These are phyloP conservation scores for Raffaelea arxii DNA, from an alignment of 2,329 filamentous ascomycete species.

Conservation along the genomic window DNA sequence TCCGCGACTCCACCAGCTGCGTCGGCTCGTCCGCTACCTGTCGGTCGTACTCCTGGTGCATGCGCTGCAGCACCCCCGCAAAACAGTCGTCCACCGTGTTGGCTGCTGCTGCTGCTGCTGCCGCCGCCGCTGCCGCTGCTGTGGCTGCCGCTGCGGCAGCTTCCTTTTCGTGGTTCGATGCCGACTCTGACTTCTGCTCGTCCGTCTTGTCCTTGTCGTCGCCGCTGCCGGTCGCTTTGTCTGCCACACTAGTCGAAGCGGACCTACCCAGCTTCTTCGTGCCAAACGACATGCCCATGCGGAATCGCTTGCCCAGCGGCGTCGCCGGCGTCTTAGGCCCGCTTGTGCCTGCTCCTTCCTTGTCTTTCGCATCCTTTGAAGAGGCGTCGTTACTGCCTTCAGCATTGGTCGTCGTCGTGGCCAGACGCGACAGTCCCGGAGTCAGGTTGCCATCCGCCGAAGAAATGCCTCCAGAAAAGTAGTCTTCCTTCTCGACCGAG, in stretches of 20 bases:
- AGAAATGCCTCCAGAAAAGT: slow-evolving; percentile 59
- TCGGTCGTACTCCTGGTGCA: slow-evolving; percentile 64
- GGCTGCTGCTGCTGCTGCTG: slow-evolving; percentile 45
- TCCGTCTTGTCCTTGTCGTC: too few species aligned
- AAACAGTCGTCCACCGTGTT: slow-evolving; percentile 64
- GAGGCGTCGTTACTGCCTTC: neutral
- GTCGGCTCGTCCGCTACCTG: slow-evolving; percentile 46
- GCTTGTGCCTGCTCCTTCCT: slow-evolving; percentile 26
- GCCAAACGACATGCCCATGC: slow-evolving; percentile 65
- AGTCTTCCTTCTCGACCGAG: slow-evolving; percentile 62
- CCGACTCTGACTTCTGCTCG: neutral
- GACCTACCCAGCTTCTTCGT: slow-evolving; percentile 76
- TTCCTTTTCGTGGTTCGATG: neutral
- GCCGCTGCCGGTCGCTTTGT: slow-evolving; percentile 62
- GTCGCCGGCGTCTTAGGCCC: slow-evolving; percentile 51
- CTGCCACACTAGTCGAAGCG: slow-evolving; percentile 52
- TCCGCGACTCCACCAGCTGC: slow-evolving; percentile 46
- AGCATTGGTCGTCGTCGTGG: slow-evolving; percentile 20
- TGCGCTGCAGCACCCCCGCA: slow-evolving; percentile 60
- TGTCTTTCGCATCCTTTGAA: neutral
- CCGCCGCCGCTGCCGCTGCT: slow-evolving; percentile 5
- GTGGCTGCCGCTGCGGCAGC: neutral
- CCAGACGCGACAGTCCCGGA: slow-evolving; percentile 23
- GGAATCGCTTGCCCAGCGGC: slow-evolving; percentile 76
- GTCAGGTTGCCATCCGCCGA: slow-evolving; percentile 35